Evolutionary conservation across 164 flowering plant species (phyloP), one percentile per base, ranked within the genome.

Genomic region (Liquidambar formosana): DNA sequence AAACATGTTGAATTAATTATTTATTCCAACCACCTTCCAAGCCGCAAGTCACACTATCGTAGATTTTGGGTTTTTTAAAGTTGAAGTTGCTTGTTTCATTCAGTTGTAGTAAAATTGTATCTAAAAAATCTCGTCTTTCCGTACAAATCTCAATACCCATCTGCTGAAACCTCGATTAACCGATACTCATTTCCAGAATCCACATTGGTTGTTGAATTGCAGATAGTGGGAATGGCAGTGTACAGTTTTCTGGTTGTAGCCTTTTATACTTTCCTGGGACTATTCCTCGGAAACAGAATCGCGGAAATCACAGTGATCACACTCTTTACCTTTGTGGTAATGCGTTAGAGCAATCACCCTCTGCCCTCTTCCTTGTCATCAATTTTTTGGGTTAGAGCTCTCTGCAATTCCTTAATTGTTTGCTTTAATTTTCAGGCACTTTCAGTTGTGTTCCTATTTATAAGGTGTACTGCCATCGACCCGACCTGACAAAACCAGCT

Each of bases 381-480:
- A 23, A 51, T 26, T 27, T 26, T 27, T 5, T 26, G 56, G 26
- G 28, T 11, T 38, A 21, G 65, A 46, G 10, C 57, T 66, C 28
- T 18, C 49, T 69, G 43, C 28, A 41, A 45, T 45, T 68, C 28
- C 67, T 57, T n/a, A 63, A 45, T 27, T 38, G 44, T 61, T 19
- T 68, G 49, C 54, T 18, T 9, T 64, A 18, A 25, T 33, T 72
- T 78, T 73, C 86, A 95, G 99, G 97, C 84, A 10, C 43, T 88
- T 47, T 82, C 90, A 13, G 93, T 85, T 25, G 86, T 87, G 71
- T 68, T 87, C 62, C 79, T 91, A 33, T 95, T 89, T 67, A 64
- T 88, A 58, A 86, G 97, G 76, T 93, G 99, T 71, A 84, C 94
- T 0, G 94, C 93, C 11, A 89, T 83, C 48, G 94, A 95, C 63